Evolutionary conservation across 106 monocot genomes (phyloP).

Genomic region (Amphibolis antarctica): DNA sequence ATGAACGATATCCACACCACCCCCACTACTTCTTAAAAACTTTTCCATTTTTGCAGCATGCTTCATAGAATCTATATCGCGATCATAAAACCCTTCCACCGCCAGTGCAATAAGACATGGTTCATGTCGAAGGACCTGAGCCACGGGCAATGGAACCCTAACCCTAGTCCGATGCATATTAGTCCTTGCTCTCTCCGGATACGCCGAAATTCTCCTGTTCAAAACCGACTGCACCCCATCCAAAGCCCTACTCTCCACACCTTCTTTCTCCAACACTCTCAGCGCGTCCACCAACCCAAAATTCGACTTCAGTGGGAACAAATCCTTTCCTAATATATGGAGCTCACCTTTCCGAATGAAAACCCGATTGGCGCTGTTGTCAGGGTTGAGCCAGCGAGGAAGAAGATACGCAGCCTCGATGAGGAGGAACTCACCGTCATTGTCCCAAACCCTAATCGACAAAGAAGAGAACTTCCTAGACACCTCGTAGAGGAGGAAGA

Average conservation of each 20-base stretch:
- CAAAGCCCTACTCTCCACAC: conserved; percentile 39
- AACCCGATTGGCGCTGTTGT: conserved; percentile 49
- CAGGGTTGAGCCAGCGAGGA: conserved; percentile 70
- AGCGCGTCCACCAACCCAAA: conserved; percentile 37
- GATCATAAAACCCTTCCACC: conserved; percentile 78
- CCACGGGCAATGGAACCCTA: conserved; percentile 64
- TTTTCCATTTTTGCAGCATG: conserved; percentile 70
- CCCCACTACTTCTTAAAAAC: conserved; percentile 26
- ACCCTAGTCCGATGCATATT: conserved; percentile 56
- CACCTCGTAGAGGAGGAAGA: conserved; percentile 51
- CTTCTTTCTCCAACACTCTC: conserved; percentile 15
- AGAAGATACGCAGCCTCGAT: conserved; percentile 79
- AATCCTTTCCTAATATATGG: conserved; percentile 40
- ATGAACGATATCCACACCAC: conserved; percentile 50
- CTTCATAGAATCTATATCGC: conserved; percentile 92
- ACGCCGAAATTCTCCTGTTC: conserved; percentile 21
- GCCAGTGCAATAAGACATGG: conserved; percentile 72
- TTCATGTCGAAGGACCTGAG: conserved; percentile 73
- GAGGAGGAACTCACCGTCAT: conserved; percentile 92
- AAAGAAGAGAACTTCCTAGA: conserved; percentile 36
- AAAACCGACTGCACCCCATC: conserved; percentile 37
- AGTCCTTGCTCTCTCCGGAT: conserved; percentile 48
- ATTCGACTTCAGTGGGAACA: conserved; percentile 13
- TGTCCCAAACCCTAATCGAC: conserved; percentile 58
- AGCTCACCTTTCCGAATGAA: conserved; percentile 60